These are phyloP conservation scores for Gnaphalium uliginosum DNA, from an alignment of 129 eudicot species.

Conservation along the genomic window DNA sequence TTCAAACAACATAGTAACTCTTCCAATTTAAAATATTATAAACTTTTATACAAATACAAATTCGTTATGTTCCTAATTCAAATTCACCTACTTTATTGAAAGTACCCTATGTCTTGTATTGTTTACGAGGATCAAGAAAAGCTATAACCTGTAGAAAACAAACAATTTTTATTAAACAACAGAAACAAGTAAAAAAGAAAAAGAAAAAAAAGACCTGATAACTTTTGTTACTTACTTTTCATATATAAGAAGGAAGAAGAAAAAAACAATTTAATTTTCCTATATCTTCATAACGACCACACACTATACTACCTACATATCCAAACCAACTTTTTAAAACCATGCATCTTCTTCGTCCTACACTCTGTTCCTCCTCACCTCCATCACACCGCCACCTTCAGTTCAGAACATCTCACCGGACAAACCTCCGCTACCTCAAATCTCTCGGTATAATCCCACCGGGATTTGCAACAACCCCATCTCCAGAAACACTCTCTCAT, in stretches of 20 bases:
- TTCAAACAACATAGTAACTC: neutral
- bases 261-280: neutral
- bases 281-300: conserved; percentile 16
- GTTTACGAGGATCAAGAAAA: neutral
- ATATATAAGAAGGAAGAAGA: neutral
- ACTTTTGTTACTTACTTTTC: neutral
- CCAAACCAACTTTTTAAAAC: neutral
- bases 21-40: too few relatives aligned
- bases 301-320: neutral
- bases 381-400: conserved; percentile 39
- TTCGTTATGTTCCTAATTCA: neutral
- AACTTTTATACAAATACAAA: neutral
- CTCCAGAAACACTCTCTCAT: conserved; percentile 44
- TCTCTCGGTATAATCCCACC: conserved; percentile 45
- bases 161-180: too few relatives aligned
- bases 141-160: neutral
- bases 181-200: neutral
- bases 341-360: conserved; percentile 21
- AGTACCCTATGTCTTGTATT: neutral
- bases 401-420: conserved; percentile 44
- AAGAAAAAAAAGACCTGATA: neutral
- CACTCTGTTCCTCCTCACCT: conserved; percentile 19
- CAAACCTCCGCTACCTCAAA: conserved; percentile 55
- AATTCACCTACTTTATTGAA: neutral
- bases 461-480: conserved; percentile 25